A percentile compares a stretch with the other conserved stretches of the same genome.
Evolutionary conservation across 306 rosid genomes (phyloP).

Genomic region (Coriaria nepalensis): DNA sequence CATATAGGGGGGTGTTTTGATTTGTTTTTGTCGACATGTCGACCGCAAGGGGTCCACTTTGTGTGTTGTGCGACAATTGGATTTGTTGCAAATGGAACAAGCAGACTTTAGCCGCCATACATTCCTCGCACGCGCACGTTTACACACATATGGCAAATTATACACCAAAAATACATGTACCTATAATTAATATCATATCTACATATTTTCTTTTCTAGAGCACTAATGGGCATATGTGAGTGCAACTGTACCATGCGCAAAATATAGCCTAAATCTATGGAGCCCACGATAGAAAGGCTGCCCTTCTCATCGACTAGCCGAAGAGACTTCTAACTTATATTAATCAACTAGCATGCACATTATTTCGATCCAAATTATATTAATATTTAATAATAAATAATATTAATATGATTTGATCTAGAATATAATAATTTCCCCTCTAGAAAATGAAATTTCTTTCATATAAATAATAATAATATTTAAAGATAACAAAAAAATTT

Average conservation of each 20-base stretch:
- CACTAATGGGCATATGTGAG: slow-evolving; percentile 34
- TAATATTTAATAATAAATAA: too few species aligned
- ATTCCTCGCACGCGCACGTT: slow-evolving; percentile 46
- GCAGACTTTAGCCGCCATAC: slow-evolving; percentile 51
- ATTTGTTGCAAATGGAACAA: slow-evolving; percentile 24
- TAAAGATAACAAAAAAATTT: too few species aligned
- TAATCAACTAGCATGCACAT: too few species aligned
- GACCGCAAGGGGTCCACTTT: slow-evolving; percentile 43
- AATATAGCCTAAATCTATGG: slow-evolving; percentile 21
- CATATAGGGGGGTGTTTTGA: slow-evolving; percentile 12
- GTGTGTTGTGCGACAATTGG: slow-evolving; percentile 33
- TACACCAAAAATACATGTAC: neutral
- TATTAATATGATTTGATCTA: too few species aligned
- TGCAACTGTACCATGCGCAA: slow-evolving; percentile 77
- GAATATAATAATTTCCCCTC: too few species aligned
- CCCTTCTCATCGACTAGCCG: too few species aligned
- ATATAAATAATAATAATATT: too few species aligned
- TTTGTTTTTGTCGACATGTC: slow-evolving; percentile 28
- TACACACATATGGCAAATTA: slow-evolving; percentile 22
- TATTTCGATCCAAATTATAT: too few species aligned
- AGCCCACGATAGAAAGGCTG: slow-evolving; percentile 26
- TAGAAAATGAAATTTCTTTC: too few species aligned
- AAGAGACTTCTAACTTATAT: too few species aligned
- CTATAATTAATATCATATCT: too few species aligned
- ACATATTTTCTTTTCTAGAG: slow-evolving; percentile 11